Base-by-base conservation (phyloP, 2,329 filamentous ascomycete species). In the Aspergillus sp. region DNA sequence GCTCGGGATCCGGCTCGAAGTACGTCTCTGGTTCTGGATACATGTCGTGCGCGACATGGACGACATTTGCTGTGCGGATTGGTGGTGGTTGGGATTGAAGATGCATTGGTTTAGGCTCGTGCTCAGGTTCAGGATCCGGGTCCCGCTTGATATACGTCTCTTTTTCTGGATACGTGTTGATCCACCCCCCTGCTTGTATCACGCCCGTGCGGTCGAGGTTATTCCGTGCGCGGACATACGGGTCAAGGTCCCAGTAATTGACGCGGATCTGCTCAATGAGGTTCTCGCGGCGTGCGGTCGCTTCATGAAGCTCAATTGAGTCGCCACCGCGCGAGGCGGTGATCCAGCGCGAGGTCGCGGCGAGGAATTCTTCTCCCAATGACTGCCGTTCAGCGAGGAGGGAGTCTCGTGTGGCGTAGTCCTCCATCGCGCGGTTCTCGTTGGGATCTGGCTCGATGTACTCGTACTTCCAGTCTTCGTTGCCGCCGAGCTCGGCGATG, bases 191-290 rank as follows among this genome's bases (percentile, higher is more conserved):
- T 7, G 50, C 45, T 8, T 50, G 50, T 38, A 97, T 83, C 61
- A 94, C 81, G 0, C 91, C 91, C 9, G 83, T 85, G 51, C 94
- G 87, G 75, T 99, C 94, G 68, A 96, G 96, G 63, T 90, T 79
- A 9, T 88, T 89, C 70, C 89, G 84, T 3, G 93, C 92, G 30
- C 94, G 83, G 15, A 96, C 74, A 75, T 93, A 96, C 0, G 92
- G 92, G 78, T 99, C 94, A 47, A 97, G 76, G 48, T 84, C 84
- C 94, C 94, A 99, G 79, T 97, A 97, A 68, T 91, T 91, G 49
- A 84, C 82, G 54, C 83, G 83, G 68, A 98, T 73, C 63, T 85
- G 80, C 55, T 83, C 83, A 1, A 90, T 89, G 22, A 95, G 69
- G 8, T 81, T 79, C 28, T 85, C 81, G 52, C 92, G 82, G 72